Conservation (phyloP, 2,329 filamentous ascomycete species). For the Botrytis tulipae region DNA sequence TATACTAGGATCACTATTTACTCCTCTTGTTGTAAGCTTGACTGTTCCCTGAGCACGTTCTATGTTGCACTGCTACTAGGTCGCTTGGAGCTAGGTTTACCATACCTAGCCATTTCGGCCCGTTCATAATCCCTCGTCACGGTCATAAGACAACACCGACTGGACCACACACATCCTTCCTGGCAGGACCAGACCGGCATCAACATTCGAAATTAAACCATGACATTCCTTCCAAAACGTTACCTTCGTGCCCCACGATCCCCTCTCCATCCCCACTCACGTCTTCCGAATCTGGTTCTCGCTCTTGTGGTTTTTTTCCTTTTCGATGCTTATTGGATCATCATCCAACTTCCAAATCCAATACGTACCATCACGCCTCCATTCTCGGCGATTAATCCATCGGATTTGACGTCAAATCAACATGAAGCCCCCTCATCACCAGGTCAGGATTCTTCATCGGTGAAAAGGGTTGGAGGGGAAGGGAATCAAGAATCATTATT, state of each 20-base stretch:
- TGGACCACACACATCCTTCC: not conserved
- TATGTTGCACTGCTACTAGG: constrained; percentile 1
- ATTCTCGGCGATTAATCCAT: not conserved
- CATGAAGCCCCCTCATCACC: not conserved
- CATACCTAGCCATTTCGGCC: not conserved
- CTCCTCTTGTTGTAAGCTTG: not conserved
- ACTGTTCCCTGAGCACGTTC: not conserved
- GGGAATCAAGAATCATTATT: not conserved
- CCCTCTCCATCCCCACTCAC: constrained; percentile 5
- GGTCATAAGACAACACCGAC: not conserved
- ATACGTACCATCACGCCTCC: constrained; percentile 8
- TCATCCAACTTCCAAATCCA: constrained; percentile 3
- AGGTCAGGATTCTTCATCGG: not conserved
- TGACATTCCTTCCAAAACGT: constrained; percentile 12
- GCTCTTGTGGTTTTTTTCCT: not conserved
- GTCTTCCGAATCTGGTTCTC: constrained; percentile 3
- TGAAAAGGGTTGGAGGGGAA: not conserved
- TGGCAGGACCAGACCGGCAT: not conserved
- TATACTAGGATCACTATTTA: not conserved
- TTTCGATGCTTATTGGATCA: constrained; percentile 13
- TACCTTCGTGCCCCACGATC: constrained; percentile 17
- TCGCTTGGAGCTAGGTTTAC: not conserved
- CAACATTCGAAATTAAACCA: not conserved
- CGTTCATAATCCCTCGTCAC: not conserved
- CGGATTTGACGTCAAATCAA: not conserved